Evolutionary conservation across 257 asterid genomes (phyloP), one percentile per base, ranked within the genome.

Genomic region (Ballota nigra): DNA sequence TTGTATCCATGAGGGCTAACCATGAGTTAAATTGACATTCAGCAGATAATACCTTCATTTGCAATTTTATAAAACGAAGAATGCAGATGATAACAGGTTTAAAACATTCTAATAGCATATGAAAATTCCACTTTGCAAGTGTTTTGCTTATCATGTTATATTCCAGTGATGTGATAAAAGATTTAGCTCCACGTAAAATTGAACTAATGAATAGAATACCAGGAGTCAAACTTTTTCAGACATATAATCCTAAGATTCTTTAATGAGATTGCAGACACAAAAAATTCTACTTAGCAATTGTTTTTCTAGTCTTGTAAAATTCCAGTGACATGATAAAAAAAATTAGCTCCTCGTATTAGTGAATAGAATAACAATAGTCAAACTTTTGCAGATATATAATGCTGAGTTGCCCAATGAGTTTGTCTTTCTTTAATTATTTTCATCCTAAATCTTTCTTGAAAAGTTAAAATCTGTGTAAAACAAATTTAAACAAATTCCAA

Each of bases 1-100:
- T 16, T 33, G 40, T 19, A 60, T 69, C 15, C 62, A 69, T 19
- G 70, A 78, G 40, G 66, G 58, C 47, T 59, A 63, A 69, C 19
- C 6, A 66, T 43, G 31, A 43, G 8, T 56, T 26, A n/a, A 45
- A 18, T 69, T 59, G 66, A 20, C 56, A 69, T 40, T 12, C n/a
- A 34, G 68, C 58, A 57, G 60, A 68, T 49, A 20, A 55, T 61
- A 9, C 18, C 67, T 28, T 65, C 15, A 29, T 28, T 58, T 49
- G 13, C 55, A 55, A 8, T 41, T 36, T 40, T 18, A 33, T 55
- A 7, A 52, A 12, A 34, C 53, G 58, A 74, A 69, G 56, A n/a
- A 68, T 24, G 22, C 28, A 57, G 62, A 66, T 57, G 65, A 60
- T 23, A 66, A 51, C n/a, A 69, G 51, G 56, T 38, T 43, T 51